Evolutionary conservation across 2,329 filamentous ascomycete species (phyloP).

Genomic region (Podosphaera aphanis): DNA sequence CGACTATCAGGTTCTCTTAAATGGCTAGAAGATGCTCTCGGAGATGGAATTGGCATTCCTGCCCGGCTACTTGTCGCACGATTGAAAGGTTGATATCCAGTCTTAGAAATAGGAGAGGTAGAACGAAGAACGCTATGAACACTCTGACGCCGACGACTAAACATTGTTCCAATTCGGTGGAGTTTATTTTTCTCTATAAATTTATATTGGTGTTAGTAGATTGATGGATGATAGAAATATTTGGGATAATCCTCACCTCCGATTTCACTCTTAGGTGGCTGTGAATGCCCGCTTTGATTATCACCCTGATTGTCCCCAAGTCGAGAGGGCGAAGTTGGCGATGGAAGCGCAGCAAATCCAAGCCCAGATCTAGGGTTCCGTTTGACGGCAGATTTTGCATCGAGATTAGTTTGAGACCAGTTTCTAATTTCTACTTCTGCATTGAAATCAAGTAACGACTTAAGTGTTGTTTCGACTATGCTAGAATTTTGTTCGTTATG

Average conservation of each 20-base stretch:
- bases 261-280: slow-evolving; percentile 1
- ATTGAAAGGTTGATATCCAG: slow-evolving; percentile 29
- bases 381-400: slow-evolving; percentile 14
- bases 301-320: slow-evolving; percentile 12
- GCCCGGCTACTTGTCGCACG: slow-evolving; percentile 40
- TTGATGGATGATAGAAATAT: not conserved
- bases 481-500: slow-evolving; percentile 53
- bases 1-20: slow-evolving; percentile 28
- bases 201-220: slow-evolving; percentile 5
- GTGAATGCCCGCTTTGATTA: slow-evolving; percentile 12
- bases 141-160: slow-evolving; percentile 41
- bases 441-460: slow-evolving; percentile 62
- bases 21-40: slow-evolving; percentile 34
- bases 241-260: slow-evolving; percentile 1
- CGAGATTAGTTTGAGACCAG: slow-evolving; percentile 27
- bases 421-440: slow-evolving; percentile 68
- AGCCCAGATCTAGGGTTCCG: slow-evolving; percentile 13
- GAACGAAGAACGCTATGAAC: slow-evolving; percentile 33
- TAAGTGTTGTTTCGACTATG: slow-evolving; percentile 57
- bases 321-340: slow-evolving; percentile 10
- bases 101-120: slow-evolving; percentile 34
- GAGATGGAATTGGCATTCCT: slow-evolving; percentile 24
- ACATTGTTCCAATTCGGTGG: slow-evolving; percentile 41
- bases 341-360: slow-evolving; percentile 4
- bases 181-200: not conserved